Percentiles rank a stretch among this genome's conserved stretches.
These are phyloP conservation scores for Stagonosporopsis chrysanthemi DNA, from an alignment of 2,329 filamentous ascomycete genomes.

Conservation along the genomic window DNA sequence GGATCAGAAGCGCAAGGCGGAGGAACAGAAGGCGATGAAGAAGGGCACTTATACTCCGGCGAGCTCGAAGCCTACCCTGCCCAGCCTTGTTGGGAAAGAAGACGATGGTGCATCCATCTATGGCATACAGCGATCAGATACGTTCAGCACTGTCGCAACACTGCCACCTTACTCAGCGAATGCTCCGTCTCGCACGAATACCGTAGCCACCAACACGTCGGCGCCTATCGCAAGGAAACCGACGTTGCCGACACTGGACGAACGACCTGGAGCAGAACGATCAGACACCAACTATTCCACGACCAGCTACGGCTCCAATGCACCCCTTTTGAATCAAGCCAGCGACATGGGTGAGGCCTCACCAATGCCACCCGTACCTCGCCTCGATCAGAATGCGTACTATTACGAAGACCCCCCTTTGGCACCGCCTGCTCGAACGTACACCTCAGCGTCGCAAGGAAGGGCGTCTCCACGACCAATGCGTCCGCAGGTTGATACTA, in stretches of 20 bases:
- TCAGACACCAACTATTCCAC: slow-evolving; percentile 60
- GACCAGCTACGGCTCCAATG: slow-evolving; percentile 69
- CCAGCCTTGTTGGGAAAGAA: slow-evolving; percentile 47
- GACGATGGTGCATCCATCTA: slow-evolving; percentile 52
- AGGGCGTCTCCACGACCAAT: slow-evolving; percentile 37
- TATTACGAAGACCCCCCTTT: slow-evolving; percentile 36
- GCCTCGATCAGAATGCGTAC: slow-evolving; percentile 40
- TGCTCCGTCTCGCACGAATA: slow-evolving; percentile 62
- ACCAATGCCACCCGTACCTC: slow-evolving; percentile 42
- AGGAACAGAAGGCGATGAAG: slow-evolving; percentile 54
- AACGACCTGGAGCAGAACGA: slow-evolving; percentile 48
- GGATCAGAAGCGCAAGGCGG: slow-evolving; percentile 57
- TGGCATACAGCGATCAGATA: slow-evolving; percentile 45
- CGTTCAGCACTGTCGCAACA: slow-evolving; percentile 43
- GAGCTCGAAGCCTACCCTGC: slow-evolving; percentile 51
- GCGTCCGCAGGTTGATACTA: slow-evolving; percentile 43
- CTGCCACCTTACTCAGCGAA: slow-evolving; percentile 60
- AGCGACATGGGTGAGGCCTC: slow-evolving; percentile 63
- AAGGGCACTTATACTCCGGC: slow-evolving; percentile 51
- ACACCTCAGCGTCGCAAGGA: slow-evolving; percentile 42
- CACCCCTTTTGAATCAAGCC: slow-evolving; percentile 67
- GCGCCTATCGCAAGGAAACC: slow-evolving; percentile 40
- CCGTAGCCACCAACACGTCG: slow-evolving; percentile 52
- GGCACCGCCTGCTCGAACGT: slow-evolving; percentile 35
- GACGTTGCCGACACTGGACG: slow-evolving; percentile 52